Percentiles rank a stretch among this genome's conserved stretches.
Evolutionary conservation across 2,329 filamentous ascomycete genomes (phyloP).

Genomic region (Colletotrichum sp.): DNA sequence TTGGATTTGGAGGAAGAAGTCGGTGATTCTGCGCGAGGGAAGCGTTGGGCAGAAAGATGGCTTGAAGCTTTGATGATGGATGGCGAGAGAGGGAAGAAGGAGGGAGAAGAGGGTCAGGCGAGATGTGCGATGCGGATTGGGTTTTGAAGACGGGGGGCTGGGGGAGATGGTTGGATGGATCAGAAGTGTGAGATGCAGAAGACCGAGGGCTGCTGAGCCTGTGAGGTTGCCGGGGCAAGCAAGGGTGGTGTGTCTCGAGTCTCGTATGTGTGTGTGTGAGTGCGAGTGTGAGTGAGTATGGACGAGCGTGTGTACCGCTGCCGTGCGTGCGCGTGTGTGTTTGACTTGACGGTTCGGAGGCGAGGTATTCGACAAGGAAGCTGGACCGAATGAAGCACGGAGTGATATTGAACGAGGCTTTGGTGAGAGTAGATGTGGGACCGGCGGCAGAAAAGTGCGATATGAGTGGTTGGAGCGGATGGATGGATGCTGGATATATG

Average conservation of each 20-base stretch:
- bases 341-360: background rate
- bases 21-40: background rate
- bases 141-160: conserved; percentile 27
- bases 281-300: background rate
- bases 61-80: conserved; percentile 21
- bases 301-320: background rate
- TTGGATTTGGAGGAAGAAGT: conserved; percentile 19
- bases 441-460: conserved; percentile 22
- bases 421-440: background rate
- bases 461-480: conserved; percentile 45
- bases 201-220: background rate
- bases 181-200: conserved; percentile 10
- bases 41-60: background rate
- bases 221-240: conserved; percentile 21
- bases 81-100: conserved; percentile 21
- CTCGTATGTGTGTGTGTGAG: background rate
- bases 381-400: background rate
- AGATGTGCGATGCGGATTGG: conserved; percentile 25
- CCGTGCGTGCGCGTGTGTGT: background rate
- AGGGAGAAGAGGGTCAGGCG: conserved; percentile 21
- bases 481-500: conserved; percentile 32
- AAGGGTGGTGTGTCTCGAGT: conserved; percentile 12
- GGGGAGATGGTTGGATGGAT: conserved; percentile 19
- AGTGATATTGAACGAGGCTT: background rate
- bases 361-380: background rate